Base-by-base conservation (phyloP, 306 rosid genomes). In the Trichosanthes truncata region DNA sequence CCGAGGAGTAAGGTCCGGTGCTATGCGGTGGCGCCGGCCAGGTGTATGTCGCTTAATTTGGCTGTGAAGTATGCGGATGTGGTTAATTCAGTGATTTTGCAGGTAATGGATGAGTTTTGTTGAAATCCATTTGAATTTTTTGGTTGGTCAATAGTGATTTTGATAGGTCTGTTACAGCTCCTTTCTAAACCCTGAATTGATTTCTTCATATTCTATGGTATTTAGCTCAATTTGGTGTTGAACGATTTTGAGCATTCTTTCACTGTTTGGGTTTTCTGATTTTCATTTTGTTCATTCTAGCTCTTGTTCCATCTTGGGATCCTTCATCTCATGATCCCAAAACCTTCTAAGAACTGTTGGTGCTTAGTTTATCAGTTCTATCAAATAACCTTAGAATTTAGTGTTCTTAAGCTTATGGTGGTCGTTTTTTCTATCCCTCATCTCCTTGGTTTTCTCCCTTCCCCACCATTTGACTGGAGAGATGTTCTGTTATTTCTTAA, bases 31-130 rank as follows among this genome's bases (percentile, higher is more conserved):
- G 97, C 98, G 23, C 98, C 98, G 18, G 97, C 98, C 0, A 82
- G 98, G 83, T 92, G 98, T 77, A 87, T 92, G 97, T 95, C 98
- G 7, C 90, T 95, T 74, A 95, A 95, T 85, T 84, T 95, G 87
- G 98, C 98, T 0, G 98, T 95, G 41, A 91, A 92, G 84, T 95
- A 95, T 74, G 97, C 97, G n/a, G 92, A 95, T 83, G 90, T 92
- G 23, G 87, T 95, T 15, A 85, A 91, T 35, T 95, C 98, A 1
- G 61, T 95, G 11, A 84, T 95, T 5, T 78, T 95, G 89, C 98
- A 94, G 98, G 98, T 85, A 75, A 12, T 20, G 45, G 18, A 20
- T 63, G 21, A 63, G 45, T 63, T 18, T 9, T 38, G 45, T 40
- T 25, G 17, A 11, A 23, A 29, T 45, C 71, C 45, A 33, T 63